These are phyloP conservation scores for Xylaria polymorpha DNA, from an alignment of 2,329 filamentous ascomycete species.

Conservation along the genomic window DNA sequence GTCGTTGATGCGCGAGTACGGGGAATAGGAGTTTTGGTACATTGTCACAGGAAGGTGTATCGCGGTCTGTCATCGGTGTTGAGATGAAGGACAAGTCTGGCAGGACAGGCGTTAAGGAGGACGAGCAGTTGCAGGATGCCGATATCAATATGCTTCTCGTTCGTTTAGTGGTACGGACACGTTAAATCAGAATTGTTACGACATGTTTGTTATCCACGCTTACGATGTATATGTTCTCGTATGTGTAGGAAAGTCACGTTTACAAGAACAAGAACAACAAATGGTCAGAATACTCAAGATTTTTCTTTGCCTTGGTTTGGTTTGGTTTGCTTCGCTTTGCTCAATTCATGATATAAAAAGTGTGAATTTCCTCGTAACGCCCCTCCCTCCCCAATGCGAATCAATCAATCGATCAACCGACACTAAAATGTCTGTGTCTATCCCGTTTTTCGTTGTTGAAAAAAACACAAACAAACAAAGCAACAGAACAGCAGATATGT, in stretches of 20 bases:
- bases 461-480: not conserved
- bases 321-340: not conserved
- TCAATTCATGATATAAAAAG: not conserved
- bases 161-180: not conserved
- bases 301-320: not conserved
- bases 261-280: not conserved
- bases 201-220: not conserved
- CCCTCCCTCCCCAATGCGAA: not conserved
- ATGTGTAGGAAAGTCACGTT: not conserved
- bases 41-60: not conserved
- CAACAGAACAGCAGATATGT: slow-evolving; percentile 4
- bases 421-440: not conserved
- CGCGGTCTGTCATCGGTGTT: not conserved
- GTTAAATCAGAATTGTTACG: not conserved
- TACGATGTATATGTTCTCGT: not conserved
- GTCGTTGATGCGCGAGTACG: not conserved
- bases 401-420: not conserved
- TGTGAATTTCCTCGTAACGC: slow-evolving; percentile 11
- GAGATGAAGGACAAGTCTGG: not conserved
- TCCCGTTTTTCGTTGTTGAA: slow-evolving; percentile 1
- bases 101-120: slow-evolving; percentile 14
- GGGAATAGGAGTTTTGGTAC: not conserved
- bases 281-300: not conserved
- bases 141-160: not conserved
- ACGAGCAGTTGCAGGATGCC: too few species aligned